Conservation (phyloP, 2,329 filamentous ascomycete species). For the Sclerotiophoma versabilis region DNA sequence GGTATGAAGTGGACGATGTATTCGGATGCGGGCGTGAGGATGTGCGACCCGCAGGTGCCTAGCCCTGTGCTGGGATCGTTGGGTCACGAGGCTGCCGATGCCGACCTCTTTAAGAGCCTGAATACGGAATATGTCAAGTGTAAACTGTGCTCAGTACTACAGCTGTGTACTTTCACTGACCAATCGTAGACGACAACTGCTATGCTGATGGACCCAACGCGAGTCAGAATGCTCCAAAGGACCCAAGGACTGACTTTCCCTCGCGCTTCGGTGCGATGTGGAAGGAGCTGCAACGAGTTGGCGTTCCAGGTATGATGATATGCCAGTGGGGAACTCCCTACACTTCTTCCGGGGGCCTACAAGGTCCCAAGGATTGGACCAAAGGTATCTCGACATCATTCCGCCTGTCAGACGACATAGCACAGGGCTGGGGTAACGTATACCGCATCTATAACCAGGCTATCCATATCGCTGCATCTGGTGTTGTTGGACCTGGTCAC, state of each 20-base stretch:
- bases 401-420: slow-evolving; percentile 27
- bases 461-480: slow-evolving; percentile 26
- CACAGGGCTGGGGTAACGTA: slow-evolving; percentile 22
- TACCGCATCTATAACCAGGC: slow-evolving; percentile 33
- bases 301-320: slow-evolving; percentile 26
- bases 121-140: slow-evolving; percentile 31
- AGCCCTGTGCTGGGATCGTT: slow-evolving; percentile 26
- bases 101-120: slow-evolving; percentile 29
- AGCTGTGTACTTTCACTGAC: neutral
- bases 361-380: slow-evolving; percentile 27
- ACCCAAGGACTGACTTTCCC: slow-evolving; percentile 24
- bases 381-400: slow-evolving; percentile 30
- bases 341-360: slow-evolving; percentile 18
- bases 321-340: slow-evolving; percentile 29
- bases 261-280: slow-evolving; percentile 27
- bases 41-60: slow-evolving; percentile 27
- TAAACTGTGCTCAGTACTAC: neutral
- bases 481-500: slow-evolving; percentile 22
- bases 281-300: slow-evolving; percentile 28
- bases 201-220: slow-evolving; percentile 24
- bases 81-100: slow-evolving; percentile 26
- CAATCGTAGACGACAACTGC: slow-evolving; percentile 26
- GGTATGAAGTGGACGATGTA: slow-evolving; percentile 36
- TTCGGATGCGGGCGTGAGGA: slow-evolving; percentile 28
- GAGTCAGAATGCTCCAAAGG: slow-evolving; percentile 26